Base-by-base conservation (phyloP, 805 yeast species). In the Wickerhamiella azyma region DNA sequence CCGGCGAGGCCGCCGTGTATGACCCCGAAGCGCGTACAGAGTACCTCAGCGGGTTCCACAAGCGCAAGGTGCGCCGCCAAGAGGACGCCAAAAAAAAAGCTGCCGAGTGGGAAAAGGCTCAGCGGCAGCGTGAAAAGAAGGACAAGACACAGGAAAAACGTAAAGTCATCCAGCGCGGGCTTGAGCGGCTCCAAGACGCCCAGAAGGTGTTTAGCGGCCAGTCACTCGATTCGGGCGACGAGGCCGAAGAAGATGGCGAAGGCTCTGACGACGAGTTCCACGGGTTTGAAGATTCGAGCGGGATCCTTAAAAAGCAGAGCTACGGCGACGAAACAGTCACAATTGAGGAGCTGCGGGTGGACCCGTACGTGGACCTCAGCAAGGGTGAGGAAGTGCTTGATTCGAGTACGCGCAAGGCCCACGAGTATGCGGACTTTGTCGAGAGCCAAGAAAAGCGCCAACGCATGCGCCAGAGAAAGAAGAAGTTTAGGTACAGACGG, bases 1-100 rank as follows among this genome's bases (percentile, higher is more conserved):
- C 85, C 35, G 86, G 84, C 2, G 88, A 76, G 24, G 96, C 85
- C 61, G 94, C 92, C 26, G 76, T 74, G 1, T 92, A 86, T 61
- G 92, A 92, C 63, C 75, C 77, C 52, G 82, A 73, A 16, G 73
- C 81, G 9, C 50, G 51, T 19, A 62, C 67, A 26, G 94, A 89
- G 50, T 89, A 78, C 61, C 66, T 89, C 53, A 89, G 96, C 2
- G 98, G 98, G 36, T 89, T 89, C 63, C 97, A 92, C 63, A 89
- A 89, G 66, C 75, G 98, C 58, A 89, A 89, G 61, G 61, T 89
- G 14, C 83, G 83, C 58, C 74, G 97, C 61, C 82, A 83, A 65
- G 88, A 85, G 66, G 78, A 80, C 52, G 97, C 96, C 0, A 77
- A 76, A 53, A 84, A 75, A 49, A 77, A 70, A 55, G 75, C 74